Percentiles rank a stretch among this genome's conserved stretches.
These are phyloP conservation scores for Syncephalastrum sp. DNA, from an alignment of 371 early-diverging fungal species.

Conservation along the genomic window DNA sequence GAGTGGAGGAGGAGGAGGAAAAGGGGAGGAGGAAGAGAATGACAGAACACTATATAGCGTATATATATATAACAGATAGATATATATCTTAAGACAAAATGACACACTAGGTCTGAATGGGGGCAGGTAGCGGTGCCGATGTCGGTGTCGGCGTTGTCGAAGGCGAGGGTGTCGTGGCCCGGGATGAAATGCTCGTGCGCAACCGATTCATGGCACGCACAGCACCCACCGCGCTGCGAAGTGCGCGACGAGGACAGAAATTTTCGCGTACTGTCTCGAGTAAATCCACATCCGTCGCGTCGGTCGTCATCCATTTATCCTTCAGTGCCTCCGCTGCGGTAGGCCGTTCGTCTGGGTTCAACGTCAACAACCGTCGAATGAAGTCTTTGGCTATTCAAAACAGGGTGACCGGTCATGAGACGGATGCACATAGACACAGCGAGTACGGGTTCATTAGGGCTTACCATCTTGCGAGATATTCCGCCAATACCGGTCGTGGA, in stretches of 20 bases:
- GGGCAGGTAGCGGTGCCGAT: no score
- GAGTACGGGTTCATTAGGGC: not conserved
- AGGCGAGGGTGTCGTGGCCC: no score
- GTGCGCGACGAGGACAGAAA: conserved; percentile 54
- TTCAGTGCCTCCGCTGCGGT: conserved; percentile 79
- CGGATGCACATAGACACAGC: not conserved
- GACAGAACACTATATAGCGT: no score
- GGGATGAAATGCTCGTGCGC: conserved; percentile 12
- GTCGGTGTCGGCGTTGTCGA: no score
- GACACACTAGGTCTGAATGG: no score
- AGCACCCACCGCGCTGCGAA: conserved; percentile 41
- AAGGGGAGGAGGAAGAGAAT: no score
- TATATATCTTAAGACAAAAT: no score
- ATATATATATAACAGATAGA: no score
- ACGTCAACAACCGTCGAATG: conserved; percentile 69
- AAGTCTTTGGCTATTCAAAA: conserved; percentile 77
- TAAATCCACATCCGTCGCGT: conserved; percentile 65
- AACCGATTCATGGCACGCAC: conserved; percentile 39
- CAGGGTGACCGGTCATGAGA: not conserved
- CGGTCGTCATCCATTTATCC: conserved; percentile 77
- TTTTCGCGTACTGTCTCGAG: conserved; percentile 68
- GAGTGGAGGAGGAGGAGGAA: no score
- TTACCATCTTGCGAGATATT: conserved; percentile 69
- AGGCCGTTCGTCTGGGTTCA: conserved; percentile 70
- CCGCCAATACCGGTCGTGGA: conserved; percentile 77